phyloP scores from a whole-genome alignment of 441 rosid genomes.

The Arabidopsis hybrid region DNA sequence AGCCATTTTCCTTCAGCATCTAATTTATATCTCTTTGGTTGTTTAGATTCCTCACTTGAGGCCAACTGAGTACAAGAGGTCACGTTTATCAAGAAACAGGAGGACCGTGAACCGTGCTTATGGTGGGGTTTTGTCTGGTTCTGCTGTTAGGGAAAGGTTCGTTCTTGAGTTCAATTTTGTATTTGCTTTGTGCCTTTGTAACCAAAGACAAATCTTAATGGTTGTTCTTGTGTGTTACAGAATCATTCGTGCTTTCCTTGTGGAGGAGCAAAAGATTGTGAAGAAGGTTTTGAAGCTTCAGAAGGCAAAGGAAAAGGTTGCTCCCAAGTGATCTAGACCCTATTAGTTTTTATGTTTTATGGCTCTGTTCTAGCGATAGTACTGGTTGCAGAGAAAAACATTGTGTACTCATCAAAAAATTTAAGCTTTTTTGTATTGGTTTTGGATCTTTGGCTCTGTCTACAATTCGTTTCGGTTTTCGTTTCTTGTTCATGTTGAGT shows the following conservation, averaged over 20 bases:
- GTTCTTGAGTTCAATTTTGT: neutral
- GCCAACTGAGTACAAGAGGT: conserved; percentile 65
- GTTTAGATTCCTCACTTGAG: conserved; percentile 72
- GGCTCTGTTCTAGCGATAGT: conserved; percentile 46
- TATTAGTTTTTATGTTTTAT: conserved; percentile 36
- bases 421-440: conserved; percentile 28
- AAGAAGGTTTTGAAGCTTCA: conserved; percentile 91
- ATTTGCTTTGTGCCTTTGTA: neutral
- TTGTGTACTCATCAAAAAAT: conserved; percentile 43
- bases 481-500: conserved; percentile 15
- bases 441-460: conserved; percentile 41
- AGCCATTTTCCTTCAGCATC: neutral
- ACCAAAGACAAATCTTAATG: neutral
- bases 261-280: conserved; percentile 93
- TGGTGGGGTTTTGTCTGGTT: conserved; percentile 70
- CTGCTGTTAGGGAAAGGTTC: conserved; percentile 71
- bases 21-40: neutral
- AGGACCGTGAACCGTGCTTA: conserved; percentile 66
- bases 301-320: conserved; percentile 78
- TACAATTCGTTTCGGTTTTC: conserved; percentile 52
- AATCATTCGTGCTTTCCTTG: conserved; percentile 89
- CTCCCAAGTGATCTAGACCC: conserved; percentile 48
- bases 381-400: conserved; percentile 43
- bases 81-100: conserved; percentile 61
- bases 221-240: conserved; percentile 39